A percentile compares a stretch with the other conserved stretches of the same genome.
Evolutionary conservation across 1,284 basidiomycete species (phyloP).

Genomic region (Ganoderma lucidum): DNA sequence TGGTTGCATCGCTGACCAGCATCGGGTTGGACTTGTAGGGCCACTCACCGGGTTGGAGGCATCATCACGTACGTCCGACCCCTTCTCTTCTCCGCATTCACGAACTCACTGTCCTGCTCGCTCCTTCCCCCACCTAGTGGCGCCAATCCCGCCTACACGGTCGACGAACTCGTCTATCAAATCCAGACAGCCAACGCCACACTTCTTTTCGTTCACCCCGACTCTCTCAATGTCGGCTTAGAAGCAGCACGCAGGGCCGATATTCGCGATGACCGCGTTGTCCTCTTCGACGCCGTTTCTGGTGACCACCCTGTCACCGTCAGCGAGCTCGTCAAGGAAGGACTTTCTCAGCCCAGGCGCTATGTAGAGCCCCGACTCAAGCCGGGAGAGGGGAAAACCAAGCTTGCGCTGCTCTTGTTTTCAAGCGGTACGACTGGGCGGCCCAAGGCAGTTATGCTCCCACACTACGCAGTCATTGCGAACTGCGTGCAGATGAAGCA

Average conservation of each 20-base stretch:
- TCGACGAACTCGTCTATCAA: constrained; percentile 71
- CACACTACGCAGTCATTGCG: constrained; percentile 62
- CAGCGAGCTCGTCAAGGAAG: constrained; percentile 62
- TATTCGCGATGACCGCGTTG: constrained; percentile 60
- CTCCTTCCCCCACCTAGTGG: constrained; percentile 37
- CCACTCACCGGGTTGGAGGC: constrained; percentile 74
- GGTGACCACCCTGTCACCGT: constrained; percentile 46
- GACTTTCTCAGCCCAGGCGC: constrained; percentile 48
- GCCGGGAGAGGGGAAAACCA: constrained; percentile 72
- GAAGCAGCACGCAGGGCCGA: constrained; percentile 58
- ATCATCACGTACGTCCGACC: constrained; percentile 56
- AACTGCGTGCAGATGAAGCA: constrained; percentile 69
- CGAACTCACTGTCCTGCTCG: constrained; percentile 23
- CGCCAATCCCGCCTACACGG: constrained; percentile 76
- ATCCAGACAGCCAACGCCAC: constrained; percentile 61
- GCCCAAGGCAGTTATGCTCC: constrained; percentile 59
- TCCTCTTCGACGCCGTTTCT: constrained; percentile 54
- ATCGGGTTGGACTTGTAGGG: constrained; percentile 46
- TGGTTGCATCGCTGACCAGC: not conserved
- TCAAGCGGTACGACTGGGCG: constrained; percentile 87
- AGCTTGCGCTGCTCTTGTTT: constrained; percentile 79
- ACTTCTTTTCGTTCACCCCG: constrained; percentile 66
- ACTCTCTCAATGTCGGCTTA: constrained; percentile 56
- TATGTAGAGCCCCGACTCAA: constrained; percentile 60
- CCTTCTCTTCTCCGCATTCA: constrained; percentile 30